phyloP scores from a whole-genome alignment of 768 basidiomycete species.

The Suillus alpinus region DNA sequence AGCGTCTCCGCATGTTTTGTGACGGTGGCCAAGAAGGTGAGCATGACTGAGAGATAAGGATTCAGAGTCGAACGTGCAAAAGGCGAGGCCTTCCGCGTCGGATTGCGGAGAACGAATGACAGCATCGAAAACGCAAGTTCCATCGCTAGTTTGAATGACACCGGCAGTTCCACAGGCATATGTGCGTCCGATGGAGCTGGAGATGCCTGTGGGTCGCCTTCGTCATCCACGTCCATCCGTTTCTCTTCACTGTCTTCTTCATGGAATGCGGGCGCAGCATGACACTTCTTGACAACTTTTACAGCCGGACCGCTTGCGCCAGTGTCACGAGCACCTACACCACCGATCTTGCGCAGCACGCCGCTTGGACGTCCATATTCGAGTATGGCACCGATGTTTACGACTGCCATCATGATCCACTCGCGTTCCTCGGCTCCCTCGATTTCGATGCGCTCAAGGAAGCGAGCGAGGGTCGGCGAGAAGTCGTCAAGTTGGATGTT shows the following conservation, averaged over 20 bases:
- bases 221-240: slow-evolving; percentile 66
- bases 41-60: slow-evolving; percentile 80
- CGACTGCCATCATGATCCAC: slow-evolving; percentile 95
- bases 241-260: slow-evolving; percentile 43
- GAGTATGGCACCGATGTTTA: slow-evolving; percentile 78
- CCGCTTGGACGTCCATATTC: slow-evolving; percentile 84
- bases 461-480: slow-evolving; percentile 71
- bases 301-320: slow-evolving; percentile 33
- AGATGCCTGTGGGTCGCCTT: slow-evolving; percentile 28
- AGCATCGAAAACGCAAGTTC: slow-evolving; percentile 81
- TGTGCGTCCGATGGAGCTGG: slow-evolving; percentile 32
- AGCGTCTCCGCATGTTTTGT: slow-evolving; percentile 62
- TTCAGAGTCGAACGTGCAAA: slow-evolving; percentile 62
- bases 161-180: slow-evolving; percentile 47
- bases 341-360: slow-evolving; percentile 63
- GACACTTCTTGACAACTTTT: slow-evolving; percentile 50
- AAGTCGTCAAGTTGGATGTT: slow-evolving; percentile 95
- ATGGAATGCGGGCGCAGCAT: slow-evolving; percentile 17
- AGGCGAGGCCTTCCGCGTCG: slow-evolving; percentile 56
- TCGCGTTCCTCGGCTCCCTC: slow-evolving; percentile 80
- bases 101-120: slow-evolving; percentile 62
- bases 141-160: slow-evolving; percentile 69
- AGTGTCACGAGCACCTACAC: slow-evolving; percentile 38
- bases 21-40: slow-evolving; percentile 86
- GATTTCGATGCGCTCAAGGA: slow-evolving; percentile 82